Conservation (phyloP, 805 yeast genomes). For the Ogataea trehaloabstinens region DNA sequence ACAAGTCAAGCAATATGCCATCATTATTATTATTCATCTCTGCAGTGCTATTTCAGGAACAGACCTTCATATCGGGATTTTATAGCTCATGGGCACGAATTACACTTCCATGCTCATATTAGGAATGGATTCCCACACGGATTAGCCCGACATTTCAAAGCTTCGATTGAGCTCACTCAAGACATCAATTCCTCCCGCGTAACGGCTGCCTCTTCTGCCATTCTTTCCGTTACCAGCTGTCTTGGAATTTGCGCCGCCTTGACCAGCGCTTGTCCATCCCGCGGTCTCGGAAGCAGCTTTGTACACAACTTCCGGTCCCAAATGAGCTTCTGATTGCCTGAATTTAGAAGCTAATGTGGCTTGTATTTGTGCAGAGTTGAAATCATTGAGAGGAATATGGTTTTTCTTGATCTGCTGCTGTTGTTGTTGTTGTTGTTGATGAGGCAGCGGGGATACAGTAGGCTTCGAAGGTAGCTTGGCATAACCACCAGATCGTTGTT, state of each 20-base stretch:
- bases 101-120: too few species aligned
- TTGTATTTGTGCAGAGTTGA: slow-evolving; percentile 17
- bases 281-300: slow-evolving; percentile 7
- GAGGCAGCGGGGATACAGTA: not conserved
- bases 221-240: slow-evolving; percentile 5
- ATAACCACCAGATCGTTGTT: slow-evolving; percentile 4
- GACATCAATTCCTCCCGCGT: slow-evolving; percentile 18
- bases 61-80: too few species aligned
- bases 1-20: too few species aligned
- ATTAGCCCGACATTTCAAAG: slow-evolving; percentile 7
- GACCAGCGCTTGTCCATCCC: slow-evolving; percentile 12
- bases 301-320: slow-evolving; percentile 10
- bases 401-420: slow-evolving; percentile 4
- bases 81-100: too few species aligned
- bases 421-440: not conserved
- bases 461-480: slow-evolving; percentile 12
- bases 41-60: too few species aligned
- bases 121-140: not conserved
- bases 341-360: slow-evolving; percentile 14
- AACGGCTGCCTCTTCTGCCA: slow-evolving; percentile 6
- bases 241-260: not conserved
- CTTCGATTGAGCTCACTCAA: slow-evolving; percentile 21
- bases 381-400: slow-evolving; percentile 19
- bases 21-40: too few species aligned
- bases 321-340: slow-evolving; percentile 14